phyloP scores from a whole-genome alignment of 768 basidiomycete species.

The Leccinum obscurum region DNA sequence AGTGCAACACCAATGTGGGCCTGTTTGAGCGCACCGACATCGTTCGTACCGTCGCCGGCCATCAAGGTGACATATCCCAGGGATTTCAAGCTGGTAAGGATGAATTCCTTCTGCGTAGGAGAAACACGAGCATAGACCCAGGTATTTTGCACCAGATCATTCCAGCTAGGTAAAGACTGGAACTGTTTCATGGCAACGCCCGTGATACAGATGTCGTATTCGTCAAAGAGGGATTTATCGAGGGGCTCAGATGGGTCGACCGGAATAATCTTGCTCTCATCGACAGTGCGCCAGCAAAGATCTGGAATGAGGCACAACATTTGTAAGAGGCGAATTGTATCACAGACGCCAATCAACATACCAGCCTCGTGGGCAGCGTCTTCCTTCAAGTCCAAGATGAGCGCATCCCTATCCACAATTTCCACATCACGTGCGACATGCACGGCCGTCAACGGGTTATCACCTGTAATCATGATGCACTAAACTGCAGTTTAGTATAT shows the following conservation, averaged over 20 bases:
- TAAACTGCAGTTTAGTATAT: conserved; percentile 30
- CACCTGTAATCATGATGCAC: conserved; percentile 99
- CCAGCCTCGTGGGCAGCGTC: conserved; percentile 70
- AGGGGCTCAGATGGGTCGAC: conserved; percentile 80
- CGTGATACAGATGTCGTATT: conserved; percentile 96
- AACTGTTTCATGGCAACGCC: conserved; percentile 92
- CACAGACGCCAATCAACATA: conserved; percentile 34
- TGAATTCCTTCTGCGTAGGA: conserved; percentile 92
- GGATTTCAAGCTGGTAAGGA: conserved; percentile 84
- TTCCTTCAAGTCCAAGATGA: conserved; percentile 90
- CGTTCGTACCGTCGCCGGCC: conserved; percentile 99
- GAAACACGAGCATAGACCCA: conserved; percentile 99
- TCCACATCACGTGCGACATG: conserved; percentile 97
- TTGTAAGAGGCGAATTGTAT: neutral
- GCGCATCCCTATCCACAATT: conserved; percentile 91
- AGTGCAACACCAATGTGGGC: conserved; percentile 96
- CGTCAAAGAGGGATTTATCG: conserved; percentile 72
- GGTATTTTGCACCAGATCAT: conserved; percentile 84
- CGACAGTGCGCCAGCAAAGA: conserved; percentile 91
- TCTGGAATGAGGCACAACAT: conserved; percentile 42
- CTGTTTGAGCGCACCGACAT: conserved; percentile 97
- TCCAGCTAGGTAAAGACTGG: conserved; percentile 69
- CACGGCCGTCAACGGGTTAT: conserved; percentile 95
- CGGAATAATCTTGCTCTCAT: conserved; percentile 85
- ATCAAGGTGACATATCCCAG: conserved; percentile 93